Conservation (phyloP, 148 eudicot species). For the Chenopodium album region DNA sequence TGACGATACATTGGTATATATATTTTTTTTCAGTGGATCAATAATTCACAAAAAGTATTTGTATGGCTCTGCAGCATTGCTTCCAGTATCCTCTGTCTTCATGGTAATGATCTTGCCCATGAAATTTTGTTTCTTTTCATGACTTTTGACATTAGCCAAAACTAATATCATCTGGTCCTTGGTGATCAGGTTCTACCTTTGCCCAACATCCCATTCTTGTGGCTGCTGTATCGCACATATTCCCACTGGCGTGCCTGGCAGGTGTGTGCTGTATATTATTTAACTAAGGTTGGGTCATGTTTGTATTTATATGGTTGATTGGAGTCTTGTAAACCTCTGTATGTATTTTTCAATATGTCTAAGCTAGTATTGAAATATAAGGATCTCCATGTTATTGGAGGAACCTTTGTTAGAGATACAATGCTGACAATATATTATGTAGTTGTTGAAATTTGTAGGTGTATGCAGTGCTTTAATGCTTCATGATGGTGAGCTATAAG, state of each 20-base stretch:
- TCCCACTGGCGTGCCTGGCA: conserved; percentile 96
- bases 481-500: too few species aligned
- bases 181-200: conserved; percentile 76
- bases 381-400: not conserved
- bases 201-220: conserved; percentile 97
- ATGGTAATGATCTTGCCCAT: conserved; percentile 44
- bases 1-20: not conserved
- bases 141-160: not conserved
- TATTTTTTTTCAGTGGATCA: conserved; percentile 55
- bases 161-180: conserved; percentile 14
- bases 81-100: conserved; percentile 71
- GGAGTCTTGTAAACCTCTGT: too few species aligned
- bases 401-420: not conserved
- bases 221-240: conserved; percentile 87
- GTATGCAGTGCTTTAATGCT: not conserved
- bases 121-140: not conserved
- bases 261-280: conserved; percentile 40
- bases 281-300: not conserved
- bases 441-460: not conserved
- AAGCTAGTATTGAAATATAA: not conserved
- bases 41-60: conserved; percentile 79
- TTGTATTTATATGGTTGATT: not conserved
- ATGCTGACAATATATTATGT: not conserved
- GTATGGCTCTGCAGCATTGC: conserved; percentile 81
- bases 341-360: not conserved